Base-by-base conservation (phyloP, 306 rosid species). In the Malus sylvestris region DNA sequence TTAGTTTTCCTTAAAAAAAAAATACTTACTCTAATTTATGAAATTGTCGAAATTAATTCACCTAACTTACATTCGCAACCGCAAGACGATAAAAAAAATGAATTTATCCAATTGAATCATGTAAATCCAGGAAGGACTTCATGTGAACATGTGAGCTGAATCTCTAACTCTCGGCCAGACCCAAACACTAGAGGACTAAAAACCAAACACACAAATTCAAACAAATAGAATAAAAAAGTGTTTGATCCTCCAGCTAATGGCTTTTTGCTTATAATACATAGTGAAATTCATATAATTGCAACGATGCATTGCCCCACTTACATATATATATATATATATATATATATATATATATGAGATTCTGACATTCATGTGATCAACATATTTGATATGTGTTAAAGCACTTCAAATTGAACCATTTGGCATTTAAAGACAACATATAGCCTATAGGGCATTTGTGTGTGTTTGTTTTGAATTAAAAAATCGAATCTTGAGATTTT, bases 71-170 rank as follows among this genome's bases (percentile, higher is more conserved):
- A 49, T 51, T 15, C 7, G 8, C 55, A 51, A 51, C 8, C 0
- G 1, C 55, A 5, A 16, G 20, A 15, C 20, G 0, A 16, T 5
- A 15, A 5, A 16, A 45, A 14, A 15, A 51, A 15, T 51, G 20
- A 51, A 51, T 15, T 51, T 2, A 51, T 15, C 2, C 0, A 51
- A 51, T 18, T 51, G 7, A 51, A 51, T 51, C 20, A 16, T 51
- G 20, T 51, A 51, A 51, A 16, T 15, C 55, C 55, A 51, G 55
- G 18, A 51, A 18, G 3, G 55, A 16, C 20, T 29, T 53, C 77
- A 73, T 59, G 68, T 59, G 77, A 51, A 16, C 68, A 59, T 73
- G 68, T 73, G 77, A 72, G 57, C 38, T 23, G 55, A 25, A 10
- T 25, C 59, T 45, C 12, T 25, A 53, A 55, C 76, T 73, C 23